These are phyloP conservation scores for Leccinellum albellum DNA, from an alignment of 768 basidiomycete genomes.

Conservation along the genomic window DNA sequence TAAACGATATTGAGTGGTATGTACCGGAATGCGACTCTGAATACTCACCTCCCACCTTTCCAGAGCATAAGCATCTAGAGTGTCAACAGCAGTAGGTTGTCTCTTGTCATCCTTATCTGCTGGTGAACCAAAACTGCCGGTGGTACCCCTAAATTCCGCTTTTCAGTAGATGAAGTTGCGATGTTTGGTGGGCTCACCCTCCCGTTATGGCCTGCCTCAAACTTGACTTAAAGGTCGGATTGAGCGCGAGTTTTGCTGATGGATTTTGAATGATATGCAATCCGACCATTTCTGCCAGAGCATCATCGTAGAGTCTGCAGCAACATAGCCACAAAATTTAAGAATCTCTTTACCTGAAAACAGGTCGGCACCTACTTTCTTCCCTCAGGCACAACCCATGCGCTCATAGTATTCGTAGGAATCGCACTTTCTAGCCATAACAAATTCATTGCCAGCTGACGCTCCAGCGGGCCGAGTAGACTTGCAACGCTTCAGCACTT, in stretches of 20 bases:
- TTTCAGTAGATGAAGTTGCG: constrained; percentile 6
- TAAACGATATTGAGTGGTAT: neutral
- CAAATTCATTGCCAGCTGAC: constrained; percentile 83
- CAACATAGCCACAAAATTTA: neutral
- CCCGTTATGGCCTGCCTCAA: constrained; percentile 84
- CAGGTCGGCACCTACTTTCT: constrained; percentile 50
- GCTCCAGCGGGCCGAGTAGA: constrained; percentile 70
- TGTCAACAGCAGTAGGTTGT: constrained; percentile 49
- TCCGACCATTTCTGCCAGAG: constrained; percentile 57
- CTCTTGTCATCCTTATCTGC: constrained; percentile 62
- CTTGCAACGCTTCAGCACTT: constrained; percentile 35
- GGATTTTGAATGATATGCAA: constrained; percentile 69
- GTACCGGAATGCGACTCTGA: neutral
- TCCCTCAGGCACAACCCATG: constrained; percentile 73
- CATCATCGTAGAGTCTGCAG: constrained; percentile 65
- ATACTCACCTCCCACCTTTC: constrained; percentile 83
- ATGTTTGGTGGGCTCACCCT: constrained; percentile 52
- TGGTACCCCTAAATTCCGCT: constrained; percentile 52
- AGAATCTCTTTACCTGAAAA: neutral
- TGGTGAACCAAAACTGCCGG: constrained; percentile 81
- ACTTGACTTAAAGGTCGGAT: constrained; percentile 71
- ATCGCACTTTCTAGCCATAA: constrained; percentile 84
- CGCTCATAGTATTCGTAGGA: constrained; percentile 59
- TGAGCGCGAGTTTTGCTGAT: constrained; percentile 61
- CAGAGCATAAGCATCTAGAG: constrained; percentile 76